phyloP scores from a whole-genome alignment of 805 yeast species.

The Pichia scutulata region DNA sequence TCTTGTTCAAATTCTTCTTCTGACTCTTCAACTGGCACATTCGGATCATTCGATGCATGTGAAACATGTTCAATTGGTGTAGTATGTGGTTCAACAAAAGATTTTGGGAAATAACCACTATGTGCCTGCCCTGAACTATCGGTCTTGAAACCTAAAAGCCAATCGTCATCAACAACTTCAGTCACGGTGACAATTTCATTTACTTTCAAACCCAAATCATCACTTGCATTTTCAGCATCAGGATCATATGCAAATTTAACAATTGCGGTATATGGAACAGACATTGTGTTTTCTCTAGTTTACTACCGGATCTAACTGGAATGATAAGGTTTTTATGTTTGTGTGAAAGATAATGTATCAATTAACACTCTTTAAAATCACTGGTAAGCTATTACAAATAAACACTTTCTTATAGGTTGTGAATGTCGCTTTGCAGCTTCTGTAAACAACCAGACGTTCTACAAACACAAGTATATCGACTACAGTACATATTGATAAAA shows the following conservation, averaged over 20 bases:
- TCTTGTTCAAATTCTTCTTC: constrained; percentile 1
- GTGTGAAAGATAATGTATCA: background rate
- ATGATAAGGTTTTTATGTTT: background rate
- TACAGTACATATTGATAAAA: background rate
- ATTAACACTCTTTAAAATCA: background rate
- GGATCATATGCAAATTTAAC: constrained; percentile 28
- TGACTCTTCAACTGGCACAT: background rate
- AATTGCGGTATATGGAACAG: constrained; percentile 24
- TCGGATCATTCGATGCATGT: background rate
- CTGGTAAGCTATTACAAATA: background rate
- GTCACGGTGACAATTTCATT: constrained; percentile 72
- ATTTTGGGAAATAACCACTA: constrained; percentile 81
- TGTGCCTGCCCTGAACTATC: constrained; percentile 36
- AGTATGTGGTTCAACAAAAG: constrained; percentile 50
- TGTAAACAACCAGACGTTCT: background rate
- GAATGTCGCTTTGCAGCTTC: background rate
- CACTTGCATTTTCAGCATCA: constrained; percentile 54
- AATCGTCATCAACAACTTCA: constrained; percentile 81
- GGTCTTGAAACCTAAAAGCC: constrained; percentile 69
- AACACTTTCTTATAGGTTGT: background rate
- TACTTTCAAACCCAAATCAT: constrained; percentile 65
- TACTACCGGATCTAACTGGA: background rate
- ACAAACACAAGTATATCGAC: background rate
- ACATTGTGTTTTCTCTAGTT: background rate
- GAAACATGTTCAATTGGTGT: background rate